Evolutionary conservation across 345 rosid genomes (phyloP), one percentile per base, ranked within the genome.

Genomic region (Citropsis articulata): DNA sequence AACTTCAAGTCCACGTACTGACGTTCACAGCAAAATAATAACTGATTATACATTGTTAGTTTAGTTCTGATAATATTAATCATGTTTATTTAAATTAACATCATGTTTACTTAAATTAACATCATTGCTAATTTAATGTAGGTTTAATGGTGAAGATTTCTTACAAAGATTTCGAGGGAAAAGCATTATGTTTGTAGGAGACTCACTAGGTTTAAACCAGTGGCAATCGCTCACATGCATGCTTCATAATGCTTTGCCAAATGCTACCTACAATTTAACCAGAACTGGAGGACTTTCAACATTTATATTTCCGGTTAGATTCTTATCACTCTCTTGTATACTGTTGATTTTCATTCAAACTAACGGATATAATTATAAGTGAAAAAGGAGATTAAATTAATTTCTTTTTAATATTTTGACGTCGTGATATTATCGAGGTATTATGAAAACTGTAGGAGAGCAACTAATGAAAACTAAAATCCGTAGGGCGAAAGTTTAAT

Each of bases 201-300:
- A 94, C 50, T 94, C 97, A n/a, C 31, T 93, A 57, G 86, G 93
- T 81, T 80, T 93, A 68, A 94, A 94, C 63, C 92, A 93, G 64
- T 94, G 98, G 98, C 98, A 93, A 67, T 94, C 98, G 4, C 89
- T 94, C 25, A 88, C 95, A 7, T 91, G 98, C 87, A 79, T 94
- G 90, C 93, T 94, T 61, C 93, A 90, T 76, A 77, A 83, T n/a
- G 72, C 91, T 10, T 83, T 81, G 6, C 95, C 97, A 4, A 38
- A 45, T 0, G 82, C 81, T 2, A 75, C 50, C 1, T 90, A 80
- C 73, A 76, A 75, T 60, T 9, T 53, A 2, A 35, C 62, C 2
- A 87, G 91, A 48, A 61, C 59, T 21, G 88, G 85, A 27, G 91
- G 85, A 21, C 89, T 94, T 72, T 91, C 98, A 50, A 82, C 77